Percentiles rank a stretch among this genome's conserved stretches.
Conservation (phyloP, 352 stramenopile species). For the Pythium guiyangense region DNA sequence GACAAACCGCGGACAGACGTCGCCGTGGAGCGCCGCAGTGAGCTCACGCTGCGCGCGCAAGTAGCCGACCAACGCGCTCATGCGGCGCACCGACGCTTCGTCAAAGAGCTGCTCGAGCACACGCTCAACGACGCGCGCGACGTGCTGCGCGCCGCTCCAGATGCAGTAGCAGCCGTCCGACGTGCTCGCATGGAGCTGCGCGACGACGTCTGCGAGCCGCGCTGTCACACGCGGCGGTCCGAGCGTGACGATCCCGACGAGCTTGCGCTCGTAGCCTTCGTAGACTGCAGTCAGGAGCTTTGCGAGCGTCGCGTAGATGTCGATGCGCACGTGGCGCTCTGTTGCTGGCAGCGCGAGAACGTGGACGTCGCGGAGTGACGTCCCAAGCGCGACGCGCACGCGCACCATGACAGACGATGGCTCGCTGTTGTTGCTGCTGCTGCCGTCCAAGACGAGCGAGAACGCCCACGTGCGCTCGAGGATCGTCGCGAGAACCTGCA, state of each 20-base stretch:
- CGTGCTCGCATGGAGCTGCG: conserved; percentile 6
- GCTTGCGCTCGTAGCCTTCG: conserved; percentile 7
- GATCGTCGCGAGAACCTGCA: conserved; percentile 11
- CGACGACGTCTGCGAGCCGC: background rate
- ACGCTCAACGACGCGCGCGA: conserved; percentile 2
- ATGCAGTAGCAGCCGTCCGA: conserved; percentile 9
- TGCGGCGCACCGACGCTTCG: conserved; percentile 5
- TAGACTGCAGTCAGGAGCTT: conserved; percentile 9
- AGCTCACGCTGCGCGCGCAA: conserved; percentile 10
- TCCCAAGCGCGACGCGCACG: conserved; percentile 6
- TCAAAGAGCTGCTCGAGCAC: conserved; percentile 13
- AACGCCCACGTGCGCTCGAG: conserved; percentile 13
- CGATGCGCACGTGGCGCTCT: conserved; percentile 6
- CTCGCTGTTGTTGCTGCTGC: background rate
- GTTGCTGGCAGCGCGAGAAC: conserved; percentile 10
- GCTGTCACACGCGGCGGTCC: background rate
- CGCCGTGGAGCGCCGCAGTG: conserved; percentile 2
- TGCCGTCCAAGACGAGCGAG: conserved; percentile 11
- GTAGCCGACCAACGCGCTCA: conserved; percentile 9
- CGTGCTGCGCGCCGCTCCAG: conserved; percentile 12
- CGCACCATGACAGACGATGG: conserved; percentile 1
- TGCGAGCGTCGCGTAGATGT: conserved; percentile 7
- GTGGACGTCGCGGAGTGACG: conserved; percentile 11
- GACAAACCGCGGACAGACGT: conserved; percentile 13
- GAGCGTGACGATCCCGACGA: conserved; percentile 7